Conservation (phyloP, 208 protist species). For the Phytomonas sp. region DNA sequence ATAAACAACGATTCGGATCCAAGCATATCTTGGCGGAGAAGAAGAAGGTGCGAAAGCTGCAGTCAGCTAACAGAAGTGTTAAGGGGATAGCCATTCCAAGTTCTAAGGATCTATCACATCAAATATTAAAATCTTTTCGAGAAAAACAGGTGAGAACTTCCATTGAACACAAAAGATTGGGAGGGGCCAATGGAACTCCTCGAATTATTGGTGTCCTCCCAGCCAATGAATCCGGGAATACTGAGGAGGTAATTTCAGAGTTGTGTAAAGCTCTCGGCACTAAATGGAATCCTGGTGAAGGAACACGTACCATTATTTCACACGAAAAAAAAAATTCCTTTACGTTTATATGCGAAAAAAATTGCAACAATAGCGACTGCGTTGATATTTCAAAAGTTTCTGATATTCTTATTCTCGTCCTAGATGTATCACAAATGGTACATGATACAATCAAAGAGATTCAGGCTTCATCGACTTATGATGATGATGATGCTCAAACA, state of each 20-base stretch:
- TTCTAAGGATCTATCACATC: conserved; percentile 39
- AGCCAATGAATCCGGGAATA: conserved; percentile 79
- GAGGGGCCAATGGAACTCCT: conserved; percentile 33
- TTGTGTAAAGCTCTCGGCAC: conserved; percentile 41
- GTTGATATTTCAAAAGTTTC: conserved; percentile 77
- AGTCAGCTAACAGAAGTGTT: conserved; percentile 22
- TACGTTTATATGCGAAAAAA: conserved; percentile 74
- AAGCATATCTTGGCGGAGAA: conserved; percentile 47
- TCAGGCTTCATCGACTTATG: conserved; percentile 27
- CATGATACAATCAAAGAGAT: conserved; percentile 71
- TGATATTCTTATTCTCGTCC: conserved; percentile 68
- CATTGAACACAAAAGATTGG: conserved; percentile 43
- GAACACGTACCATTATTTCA: conserved; percentile 50
- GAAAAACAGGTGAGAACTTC: conserved; percentile 41
- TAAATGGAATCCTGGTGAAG: conserved; percentile 22
- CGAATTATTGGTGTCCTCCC: conserved; percentile 75
- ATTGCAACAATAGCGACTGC: conserved; percentile 76
- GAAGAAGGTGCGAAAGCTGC: conserved; percentile 52
- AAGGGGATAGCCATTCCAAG: conserved; percentile 33
- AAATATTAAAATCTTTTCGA: conserved; percentile 30
- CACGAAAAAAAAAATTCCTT: conserved; percentile 61
- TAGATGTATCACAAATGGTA: conserved; percentile 75
- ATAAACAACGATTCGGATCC: conserved; percentile 50
- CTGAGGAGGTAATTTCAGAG: conserved; percentile 47
- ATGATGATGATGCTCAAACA: conserved; percentile 28